A percentile compares a stretch with the other conserved stretches of the same genome.
phyloP scores from a whole-genome alignment of 176 grass and related monocot species.

The Tillandsia fasciculata region DNA sequence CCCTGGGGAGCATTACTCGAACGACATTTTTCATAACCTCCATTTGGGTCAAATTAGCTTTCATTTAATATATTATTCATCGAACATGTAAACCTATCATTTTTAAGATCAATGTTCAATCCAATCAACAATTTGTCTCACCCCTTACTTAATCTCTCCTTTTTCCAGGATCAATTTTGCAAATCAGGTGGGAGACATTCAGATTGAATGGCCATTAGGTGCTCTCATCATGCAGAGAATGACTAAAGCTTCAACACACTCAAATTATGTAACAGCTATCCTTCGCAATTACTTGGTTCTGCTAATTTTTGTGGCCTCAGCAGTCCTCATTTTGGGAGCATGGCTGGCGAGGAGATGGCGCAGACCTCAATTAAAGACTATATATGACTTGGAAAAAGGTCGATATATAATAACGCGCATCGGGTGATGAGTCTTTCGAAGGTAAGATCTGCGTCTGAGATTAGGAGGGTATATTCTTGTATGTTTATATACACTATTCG shows the following conservation, averaged over 20 bases:
- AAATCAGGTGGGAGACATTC: slow-evolving; percentile 48
- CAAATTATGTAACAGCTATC: neutral
- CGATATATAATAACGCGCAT: slow-evolving; percentile 68
- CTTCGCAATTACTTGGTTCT: slow-evolving; percentile 21
- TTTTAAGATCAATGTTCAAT: neutral
- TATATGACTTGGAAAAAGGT: slow-evolving; percentile 94
- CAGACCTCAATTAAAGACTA: slow-evolving; percentile 61
- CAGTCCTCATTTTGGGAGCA: slow-evolving; percentile 29
- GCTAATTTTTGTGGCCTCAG: slow-evolving; percentile 26
- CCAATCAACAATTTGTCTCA: neutral
- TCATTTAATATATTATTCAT: neutral
- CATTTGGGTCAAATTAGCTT: slow-evolving; percentile 19
- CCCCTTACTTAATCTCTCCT: neutral
- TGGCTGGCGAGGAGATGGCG: slow-evolving; percentile 53
- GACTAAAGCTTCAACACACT: slow-evolving; percentile 4
- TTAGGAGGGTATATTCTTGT: too few relatives aligned
- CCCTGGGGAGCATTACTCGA: too few relatives aligned
- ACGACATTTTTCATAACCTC: neutral
- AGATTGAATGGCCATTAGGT: slow-evolving; percentile 73
- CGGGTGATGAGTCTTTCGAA: slow-evolving; percentile 30
- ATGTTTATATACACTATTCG: too few relatives aligned
- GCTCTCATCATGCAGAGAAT: slow-evolving; percentile 50
- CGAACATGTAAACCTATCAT: too few relatives aligned
- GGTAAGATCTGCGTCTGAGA: neutral
- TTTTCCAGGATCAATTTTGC: slow-evolving; percentile 67